phyloP scores from a whole-genome alignment of 2,329 filamentous ascomycete species.

The Didymella sp. region DNA sequence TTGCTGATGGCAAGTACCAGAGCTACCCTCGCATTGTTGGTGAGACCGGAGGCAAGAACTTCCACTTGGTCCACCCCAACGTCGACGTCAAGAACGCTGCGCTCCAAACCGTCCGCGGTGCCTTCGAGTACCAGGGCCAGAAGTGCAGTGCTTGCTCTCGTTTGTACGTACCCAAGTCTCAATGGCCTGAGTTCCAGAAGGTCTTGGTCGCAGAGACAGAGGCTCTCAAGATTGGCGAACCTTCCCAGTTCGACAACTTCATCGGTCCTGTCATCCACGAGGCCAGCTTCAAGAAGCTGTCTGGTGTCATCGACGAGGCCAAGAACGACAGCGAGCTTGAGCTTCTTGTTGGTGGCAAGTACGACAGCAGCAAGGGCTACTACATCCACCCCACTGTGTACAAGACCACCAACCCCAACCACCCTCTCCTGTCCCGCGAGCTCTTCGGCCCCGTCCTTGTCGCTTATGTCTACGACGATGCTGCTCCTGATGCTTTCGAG shows the following conservation, averaged over 20 bases:
- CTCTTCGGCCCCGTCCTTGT: constrained; percentile 82
- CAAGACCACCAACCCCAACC: constrained; percentile 72
- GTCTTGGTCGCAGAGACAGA: constrained; percentile 72
- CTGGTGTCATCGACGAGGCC: constrained; percentile 77
- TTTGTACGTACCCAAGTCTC: constrained; percentile 76
- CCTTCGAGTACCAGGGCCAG: constrained; percentile 90
- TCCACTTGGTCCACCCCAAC: constrained; percentile 79
- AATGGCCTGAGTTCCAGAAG: constrained; percentile 75
- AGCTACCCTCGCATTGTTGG: constrained; percentile 89
- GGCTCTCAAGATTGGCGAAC: constrained; percentile 73
- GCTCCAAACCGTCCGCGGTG: constrained; percentile 81
- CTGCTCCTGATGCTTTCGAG: constrained; percentile 63
- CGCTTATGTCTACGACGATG: constrained; percentile 79
- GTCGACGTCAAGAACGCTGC: constrained; percentile 82
- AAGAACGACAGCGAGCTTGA: constrained; percentile 76
- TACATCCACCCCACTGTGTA: constrained; percentile 87
- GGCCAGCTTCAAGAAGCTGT: constrained; percentile 80
- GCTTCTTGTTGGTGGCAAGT: constrained; percentile 76
- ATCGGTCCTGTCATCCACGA: constrained; percentile 87
- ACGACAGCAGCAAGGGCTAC: constrained; percentile 80
- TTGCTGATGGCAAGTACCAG: constrained; percentile 80
- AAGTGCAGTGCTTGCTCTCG: constrained; percentile 89
- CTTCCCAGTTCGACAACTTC: constrained; percentile 77
- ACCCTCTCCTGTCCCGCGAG: constrained; percentile 77
- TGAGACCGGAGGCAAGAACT: constrained; percentile 94